Percentiles rank a stretch among this genome's conserved stretches.
phyloP scores from a whole-genome alignment of 208 protist species.

The Leishmania turanica region DNA sequence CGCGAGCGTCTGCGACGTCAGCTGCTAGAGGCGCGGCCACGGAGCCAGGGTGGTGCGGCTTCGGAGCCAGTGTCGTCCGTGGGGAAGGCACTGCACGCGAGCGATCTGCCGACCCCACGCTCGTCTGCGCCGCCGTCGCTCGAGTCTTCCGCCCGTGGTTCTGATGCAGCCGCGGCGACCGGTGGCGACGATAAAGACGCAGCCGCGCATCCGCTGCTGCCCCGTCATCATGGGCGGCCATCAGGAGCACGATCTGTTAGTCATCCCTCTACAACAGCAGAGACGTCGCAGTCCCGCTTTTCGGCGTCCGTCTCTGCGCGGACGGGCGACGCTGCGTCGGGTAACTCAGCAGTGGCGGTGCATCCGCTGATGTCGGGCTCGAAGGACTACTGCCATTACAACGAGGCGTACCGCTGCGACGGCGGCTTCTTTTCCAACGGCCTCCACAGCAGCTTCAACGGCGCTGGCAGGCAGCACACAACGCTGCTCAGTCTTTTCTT shows the following conservation, averaged over 20 bases:
- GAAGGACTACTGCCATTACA: slow-evolving; percentile 2
- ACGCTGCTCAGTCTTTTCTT: slow-evolving; percentile 31
- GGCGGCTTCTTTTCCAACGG: slow-evolving; percentile 22
- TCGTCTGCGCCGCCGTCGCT: slow-evolving; percentile 20
- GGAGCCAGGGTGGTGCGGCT: background rate
- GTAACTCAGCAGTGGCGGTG: background rate
- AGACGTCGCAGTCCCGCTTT: background rate
- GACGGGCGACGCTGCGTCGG: background rate
- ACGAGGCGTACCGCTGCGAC: slow-evolving; percentile 17
- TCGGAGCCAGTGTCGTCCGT: background rate
- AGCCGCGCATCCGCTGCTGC: slow-evolving; percentile 29
- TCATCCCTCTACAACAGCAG: background rate
- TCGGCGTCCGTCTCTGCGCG: background rate
- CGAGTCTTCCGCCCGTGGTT: slow-evolving; percentile 22
- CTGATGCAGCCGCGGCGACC: slow-evolving; percentile 7
- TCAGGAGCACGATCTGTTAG: background rate
- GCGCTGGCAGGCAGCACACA: slow-evolving; percentile 6
- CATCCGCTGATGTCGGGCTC: slow-evolving; percentile 1
- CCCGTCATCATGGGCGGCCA: slow-evolving; percentile 14
- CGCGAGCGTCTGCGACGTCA: slow-evolving; percentile 29
- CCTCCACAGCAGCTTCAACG: slow-evolving; percentile 14
- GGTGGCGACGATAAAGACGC: slow-evolving; percentile 7
- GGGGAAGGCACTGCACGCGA: background rate
- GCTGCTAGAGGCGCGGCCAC: slow-evolving; percentile 17
- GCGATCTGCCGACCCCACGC: slow-evolving; percentile 3